Base-by-base conservation (phyloP, 495 filamentous ascomycete genomes). In the Tuber umbilicatum region DNA sequence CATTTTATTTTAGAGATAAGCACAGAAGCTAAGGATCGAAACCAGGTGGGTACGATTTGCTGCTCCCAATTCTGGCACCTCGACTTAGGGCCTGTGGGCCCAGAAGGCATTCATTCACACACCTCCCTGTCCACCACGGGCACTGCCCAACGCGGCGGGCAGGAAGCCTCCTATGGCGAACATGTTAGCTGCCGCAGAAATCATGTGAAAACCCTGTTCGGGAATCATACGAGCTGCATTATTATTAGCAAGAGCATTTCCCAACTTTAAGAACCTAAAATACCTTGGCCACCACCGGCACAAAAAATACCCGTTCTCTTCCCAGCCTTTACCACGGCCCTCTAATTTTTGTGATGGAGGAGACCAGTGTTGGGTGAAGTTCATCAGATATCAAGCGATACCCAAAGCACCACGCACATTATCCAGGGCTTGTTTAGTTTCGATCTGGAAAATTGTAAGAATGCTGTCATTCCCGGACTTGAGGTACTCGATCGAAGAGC, bases 291-390 rank as follows among this genome's bases (percentile, higher is more conserved):
- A 19, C 77, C 75, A 50, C 78, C 69, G n/a, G 76, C 64, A 83
- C 90, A 93, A 82, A 91, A 95, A 72, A 97, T 94, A 41, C 91
- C 93, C 55, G 88, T 87, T 83, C 88, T 90, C 85, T 93, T 95
- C 6, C 91, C 91, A 1, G 90, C 88, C 16, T 83, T 85, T 47
- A 86, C 85, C 3, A 91, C 89, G 3, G 92, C 92, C 31, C 83
- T 73, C 89, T 79, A 70, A 93, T 87, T 31, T 86, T 87, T 47
- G 85, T 83, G 73, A 97, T 93, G 45, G 91, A 91, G 69, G 87
- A 86, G 71, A 90, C 85, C 42, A 94, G 84, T 78, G 92, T 88
- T 0, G 86, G 85, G 73, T 89, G 85, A 82, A 91, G 89, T n/a
- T 84, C 86, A 2, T 87, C 87, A 31, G 12, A 31, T 64, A 64